Conservation (phyloP, 2,329 filamentous ascomycete species). For the Thermochaetoides dissita region DNA sequence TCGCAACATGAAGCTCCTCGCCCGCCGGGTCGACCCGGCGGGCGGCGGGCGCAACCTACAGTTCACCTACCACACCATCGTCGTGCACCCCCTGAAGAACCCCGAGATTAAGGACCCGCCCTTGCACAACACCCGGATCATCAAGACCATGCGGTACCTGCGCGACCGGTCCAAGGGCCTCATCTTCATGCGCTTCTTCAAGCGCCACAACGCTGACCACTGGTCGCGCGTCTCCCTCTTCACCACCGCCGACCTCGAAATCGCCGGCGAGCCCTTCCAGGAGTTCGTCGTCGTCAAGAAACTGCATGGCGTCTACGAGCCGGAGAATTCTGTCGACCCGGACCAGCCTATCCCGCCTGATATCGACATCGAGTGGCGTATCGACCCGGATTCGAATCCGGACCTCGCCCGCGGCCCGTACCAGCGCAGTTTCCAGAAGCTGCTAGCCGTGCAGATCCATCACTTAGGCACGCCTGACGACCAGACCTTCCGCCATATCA, state of each 20-base stretch:
- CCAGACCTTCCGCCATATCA: no score
- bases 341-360: background rate
- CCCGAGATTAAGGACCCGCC: background rate
- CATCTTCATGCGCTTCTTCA: slow-evolving; percentile 2
- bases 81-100: slow-evolving; percentile 1
- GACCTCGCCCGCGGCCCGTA: no score
- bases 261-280: background rate
- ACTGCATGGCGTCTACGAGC: background rate
- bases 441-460: no score
- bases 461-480: no score
- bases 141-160: background rate
- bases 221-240: slow-evolving; percentile 3
- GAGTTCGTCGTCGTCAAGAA: slow-evolving; percentile 10
- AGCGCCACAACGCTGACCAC: background rate
- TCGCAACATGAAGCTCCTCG: no score
- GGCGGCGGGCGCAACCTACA: no score
- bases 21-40: background rate
- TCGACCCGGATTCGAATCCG: no score
- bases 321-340: background rate
- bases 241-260: slow-evolving; percentile 1
- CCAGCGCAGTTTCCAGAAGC: no score
- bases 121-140: background rate
- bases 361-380: background rate
- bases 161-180: background rate
- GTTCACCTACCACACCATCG: background rate